A percentile compares a stretch with the other conserved stretches of the same genome.
phyloP scores from a whole-genome alignment of 257 asterid species.

The Solanum virginianum region DNA sequence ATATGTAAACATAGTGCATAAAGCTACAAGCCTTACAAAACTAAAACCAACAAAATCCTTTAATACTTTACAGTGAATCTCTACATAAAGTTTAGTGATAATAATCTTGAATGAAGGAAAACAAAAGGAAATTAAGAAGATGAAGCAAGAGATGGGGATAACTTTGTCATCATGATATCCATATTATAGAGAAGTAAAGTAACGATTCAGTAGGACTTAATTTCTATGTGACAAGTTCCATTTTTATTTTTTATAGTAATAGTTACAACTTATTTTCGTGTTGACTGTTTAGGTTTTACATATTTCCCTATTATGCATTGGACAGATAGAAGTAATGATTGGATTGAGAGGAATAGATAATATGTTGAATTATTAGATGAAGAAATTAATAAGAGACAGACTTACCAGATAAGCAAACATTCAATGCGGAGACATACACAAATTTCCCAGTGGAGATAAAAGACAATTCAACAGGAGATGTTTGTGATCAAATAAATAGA shows the following conservation, averaged over 20 bases:
- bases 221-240: background rate
- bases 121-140: background rate
- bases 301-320: background rate
- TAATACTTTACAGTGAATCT: background rate
- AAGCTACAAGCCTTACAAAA: background rate
- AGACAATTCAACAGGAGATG: too few relatives aligned
- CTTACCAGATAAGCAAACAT: background rate
- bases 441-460: too few relatives aligned
- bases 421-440: too few relatives aligned
- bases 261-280: background rate
- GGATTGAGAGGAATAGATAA: background rate
- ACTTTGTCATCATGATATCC: background rate
- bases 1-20: background rate
- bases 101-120: background rate
- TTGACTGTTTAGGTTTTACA: background rate
- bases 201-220: too few relatives aligned
- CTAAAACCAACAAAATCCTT: background rate
- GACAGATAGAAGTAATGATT: background rate
- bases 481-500: too few relatives aligned
- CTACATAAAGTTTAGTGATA: background rate
- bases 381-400: background rate
- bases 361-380: background rate
- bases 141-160: background rate
- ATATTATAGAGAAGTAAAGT: background rate
- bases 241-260: too few relatives aligned